Evolutionary conservation across 352 stramenopile species (phyloP).

Genomic region (Globisporangium camurandrum): DNA sequence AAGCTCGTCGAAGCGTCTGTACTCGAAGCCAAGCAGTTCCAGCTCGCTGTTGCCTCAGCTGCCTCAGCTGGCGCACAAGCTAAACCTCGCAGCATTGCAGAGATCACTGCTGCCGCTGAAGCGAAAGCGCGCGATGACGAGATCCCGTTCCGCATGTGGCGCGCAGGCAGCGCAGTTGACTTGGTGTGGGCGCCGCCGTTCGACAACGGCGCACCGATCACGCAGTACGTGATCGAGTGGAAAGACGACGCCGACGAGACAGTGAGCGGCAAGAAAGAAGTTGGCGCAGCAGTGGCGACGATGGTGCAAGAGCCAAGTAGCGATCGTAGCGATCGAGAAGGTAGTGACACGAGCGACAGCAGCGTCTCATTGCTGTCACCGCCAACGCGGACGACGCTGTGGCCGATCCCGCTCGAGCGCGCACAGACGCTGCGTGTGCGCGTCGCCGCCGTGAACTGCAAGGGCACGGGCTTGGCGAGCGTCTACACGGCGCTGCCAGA

Average conservation of each 20-base stretch:
- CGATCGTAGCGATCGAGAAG: too few species aligned
- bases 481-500: constrained; percentile 42
- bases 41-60: neutral
- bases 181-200: constrained; percentile 57
- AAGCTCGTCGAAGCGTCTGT: constrained; percentile 37
- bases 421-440: constrained; percentile 43
- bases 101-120: constrained; percentile 39
- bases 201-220: constrained; percentile 55
- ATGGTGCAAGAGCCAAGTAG: neutral
- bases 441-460: constrained; percentile 52
- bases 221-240: constrained; percentile 68
- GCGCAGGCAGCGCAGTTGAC: constrained; percentile 60
- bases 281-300: neutral
- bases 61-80: neutral
- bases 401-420: constrained; percentile 40
- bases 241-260: constrained; percentile 34
- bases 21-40: constrained; percentile 21
- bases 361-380: neutral
- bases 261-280: constrained; percentile 12
- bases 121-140: constrained; percentile 24
- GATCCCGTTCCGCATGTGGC: constrained; percentile 60
- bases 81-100: constrained; percentile 22
- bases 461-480: constrained; percentile 49
- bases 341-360: too few species aligned
- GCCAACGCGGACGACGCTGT: constrained; percentile 52